Evolutionary conservation across 768 basidiomycete species (phyloP), one percentile per base, ranked within the genome.

Genomic region (Psilocybe subaeruginosa): DNA sequence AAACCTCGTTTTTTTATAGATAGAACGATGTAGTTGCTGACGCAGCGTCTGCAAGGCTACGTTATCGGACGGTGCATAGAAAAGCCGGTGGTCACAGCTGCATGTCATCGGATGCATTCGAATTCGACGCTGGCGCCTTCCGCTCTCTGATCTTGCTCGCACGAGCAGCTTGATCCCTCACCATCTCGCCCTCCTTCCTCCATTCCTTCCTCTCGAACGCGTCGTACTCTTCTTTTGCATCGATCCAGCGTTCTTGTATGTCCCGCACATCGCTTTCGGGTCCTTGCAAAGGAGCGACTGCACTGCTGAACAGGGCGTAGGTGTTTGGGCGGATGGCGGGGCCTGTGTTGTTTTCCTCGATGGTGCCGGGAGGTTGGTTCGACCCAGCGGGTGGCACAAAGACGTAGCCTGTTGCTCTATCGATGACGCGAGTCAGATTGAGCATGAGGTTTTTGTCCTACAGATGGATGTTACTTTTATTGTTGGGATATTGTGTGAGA

Each of bases 381-480:
- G 74, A 70, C 7, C 69, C 66, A 51, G 65, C 67, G 11, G 77
- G 72, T 2, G 94, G 93, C 3, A 95, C 81, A 65, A 93, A 97
- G 8, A 97, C 82, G 76, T 93, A 96, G 14, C 97, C 97, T 0
- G 92, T 93, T 1, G 95, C 94, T 60, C 93, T 88, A 74, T 99
- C 97, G 65, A 99, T 88, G 35, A 81, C 82, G 4, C 86, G 85
- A 7, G 90, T 88, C 1, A 99, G 83, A 61, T 94, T 86, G 3
- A 98, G 77, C 97, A 99, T 99, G 4, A 95, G 97, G 55, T 86
- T 78, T 73, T 97, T 98, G 74, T 99, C 97, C 92, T 95, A 69
- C 19, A 17, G 27, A 3, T 16, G 0, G 19, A 48, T 1, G 17
- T 12, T 11, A 50, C 30, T 11, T 4, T 46, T 14, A 29, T 17